These are phyloP conservation scores for Viridothelium virens DNA, from an alignment of 495 filamentous ascomycete genomes.

Conservation along the genomic window DNA sequence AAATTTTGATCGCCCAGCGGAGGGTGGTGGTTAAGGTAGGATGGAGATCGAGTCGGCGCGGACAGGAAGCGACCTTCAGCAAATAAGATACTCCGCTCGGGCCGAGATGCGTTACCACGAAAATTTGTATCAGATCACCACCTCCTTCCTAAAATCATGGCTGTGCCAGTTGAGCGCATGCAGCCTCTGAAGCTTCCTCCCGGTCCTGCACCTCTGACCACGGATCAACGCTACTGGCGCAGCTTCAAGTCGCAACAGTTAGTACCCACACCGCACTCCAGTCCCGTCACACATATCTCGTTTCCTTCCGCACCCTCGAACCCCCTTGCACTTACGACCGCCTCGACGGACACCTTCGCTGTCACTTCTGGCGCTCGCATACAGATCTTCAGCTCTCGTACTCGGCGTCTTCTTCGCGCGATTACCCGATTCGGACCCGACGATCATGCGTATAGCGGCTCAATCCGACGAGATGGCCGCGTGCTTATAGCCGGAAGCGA, in stretches of 20 bases:
- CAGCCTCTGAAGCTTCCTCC: conserved; percentile 75
- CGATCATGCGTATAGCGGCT: conserved; percentile 76
- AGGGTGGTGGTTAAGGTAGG: too few relatives aligned
- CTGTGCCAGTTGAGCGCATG: conserved; percentile 74
- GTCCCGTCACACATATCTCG: conserved; percentile 80
- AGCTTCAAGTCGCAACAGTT: conserved; percentile 82
- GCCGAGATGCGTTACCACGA: too few relatives aligned
- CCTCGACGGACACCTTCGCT: conserved; percentile 66
- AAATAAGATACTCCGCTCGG: too few relatives aligned
- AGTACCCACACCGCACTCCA: conserved; percentile 76
- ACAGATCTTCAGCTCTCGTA: conserved; percentile 85
- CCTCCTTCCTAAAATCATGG: conserved; percentile 50
- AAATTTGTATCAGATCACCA: too few relatives aligned
- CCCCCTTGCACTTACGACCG: conserved; percentile 41
- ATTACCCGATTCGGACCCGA: conserved; percentile 72
- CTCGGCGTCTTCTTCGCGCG: conserved; percentile 78
- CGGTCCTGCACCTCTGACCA: conserved; percentile 62
- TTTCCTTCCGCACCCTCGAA: conserved; percentile 53
- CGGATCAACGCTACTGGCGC: conserved; percentile 92
- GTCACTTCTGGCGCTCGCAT: conserved; percentile 85
- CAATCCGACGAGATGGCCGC: conserved; percentile 79
- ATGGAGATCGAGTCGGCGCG: too few relatives aligned
- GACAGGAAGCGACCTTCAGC: too few relatives aligned
- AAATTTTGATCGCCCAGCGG: too few relatives aligned
- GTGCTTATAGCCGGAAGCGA: conserved; percentile 87